A percentile compares a stretch with the other conserved stretches of the same genome.
These are phyloP conservation scores for Citeromyces hawaiiensis DNA, from an alignment of 1,139 yeast species.

Conservation along the genomic window DNA sequence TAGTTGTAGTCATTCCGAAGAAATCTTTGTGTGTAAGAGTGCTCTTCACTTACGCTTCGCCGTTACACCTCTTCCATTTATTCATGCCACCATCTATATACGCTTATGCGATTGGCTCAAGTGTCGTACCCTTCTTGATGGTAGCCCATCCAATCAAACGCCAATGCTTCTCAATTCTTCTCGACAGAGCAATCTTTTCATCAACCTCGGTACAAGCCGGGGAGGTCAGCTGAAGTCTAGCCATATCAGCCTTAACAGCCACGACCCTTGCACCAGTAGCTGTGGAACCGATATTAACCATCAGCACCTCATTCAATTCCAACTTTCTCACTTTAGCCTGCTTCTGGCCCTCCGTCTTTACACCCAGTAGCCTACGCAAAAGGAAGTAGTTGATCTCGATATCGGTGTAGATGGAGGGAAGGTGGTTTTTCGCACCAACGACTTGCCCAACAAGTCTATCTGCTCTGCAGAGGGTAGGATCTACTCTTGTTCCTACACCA, in stretches of 20 bases:
- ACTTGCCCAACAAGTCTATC: conserved; percentile 99
- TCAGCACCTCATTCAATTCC: conserved; percentile 87
- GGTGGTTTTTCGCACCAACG: conserved; percentile 91
- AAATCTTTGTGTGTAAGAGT: no score
- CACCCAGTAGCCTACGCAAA: conserved; percentile 94
- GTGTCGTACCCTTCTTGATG: conserved; percentile 85
- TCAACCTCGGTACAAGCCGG: conserved; percentile 98
- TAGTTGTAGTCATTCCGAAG: no score
- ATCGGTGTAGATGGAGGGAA: conserved; percentile 94
- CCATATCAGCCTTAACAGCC: conserved; percentile 98
- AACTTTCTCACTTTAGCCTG: conserved; percentile 94
- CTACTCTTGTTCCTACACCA: conserved; percentile 99
- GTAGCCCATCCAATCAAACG: conserved; percentile 99
- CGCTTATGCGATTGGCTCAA: conserved; percentile 45
- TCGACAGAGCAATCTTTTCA: conserved; percentile 95
- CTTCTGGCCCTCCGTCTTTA: conserved; percentile 95
- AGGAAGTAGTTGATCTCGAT: conserved; percentile 95
- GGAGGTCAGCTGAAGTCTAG: conserved; percentile 88
- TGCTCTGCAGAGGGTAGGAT: conserved; percentile 97
- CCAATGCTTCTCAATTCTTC: conserved; percentile 99
- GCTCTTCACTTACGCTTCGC: not conserved
- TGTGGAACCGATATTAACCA: conserved; percentile 98
- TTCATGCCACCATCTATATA: not conserved
- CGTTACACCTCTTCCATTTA: not conserved
- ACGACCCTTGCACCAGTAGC: conserved; percentile 99